A percentile compares a stretch with the other conserved stretches of the same genome.
Conservation (phyloP, 176 grass and related monocot species). For the Olyra latifolia region DNA sequence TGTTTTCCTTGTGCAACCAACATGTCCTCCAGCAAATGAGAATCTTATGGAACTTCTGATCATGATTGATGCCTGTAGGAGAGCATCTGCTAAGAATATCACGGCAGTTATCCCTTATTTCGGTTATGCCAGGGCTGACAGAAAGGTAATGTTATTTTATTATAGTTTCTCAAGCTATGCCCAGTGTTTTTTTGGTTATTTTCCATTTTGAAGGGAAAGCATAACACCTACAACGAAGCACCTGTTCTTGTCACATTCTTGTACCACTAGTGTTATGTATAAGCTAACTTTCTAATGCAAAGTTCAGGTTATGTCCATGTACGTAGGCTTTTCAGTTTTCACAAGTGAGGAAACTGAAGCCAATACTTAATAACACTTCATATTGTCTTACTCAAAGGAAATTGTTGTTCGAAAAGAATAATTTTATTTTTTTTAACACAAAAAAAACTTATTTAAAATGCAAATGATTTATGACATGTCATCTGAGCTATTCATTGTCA, state of each 20-base stretch:
- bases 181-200: background rate
- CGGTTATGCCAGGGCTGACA: constrained; percentile 96
- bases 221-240: background rate
- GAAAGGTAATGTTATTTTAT: constrained; percentile 61
- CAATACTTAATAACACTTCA: background rate
- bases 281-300: background rate
- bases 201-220: background rate
- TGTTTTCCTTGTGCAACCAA: constrained; percentile 93
- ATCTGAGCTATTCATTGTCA: background rate
- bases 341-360: background rate
- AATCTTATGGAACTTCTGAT: constrained; percentile 98
- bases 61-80: constrained; percentile 98
- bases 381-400: background rate
- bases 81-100: constrained; percentile 97
- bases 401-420: background rate
- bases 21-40: constrained; percentile 94
- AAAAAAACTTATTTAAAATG: too few relatives aligned
- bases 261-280: background rate
- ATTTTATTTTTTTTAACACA: background rate
- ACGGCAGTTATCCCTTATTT: constrained; percentile 99
- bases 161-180: background rate
- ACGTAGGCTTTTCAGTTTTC: background rate
- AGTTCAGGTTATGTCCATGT: background rate
- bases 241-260: background rate
- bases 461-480: background rate